These are phyloP conservation scores for Limnanthes douglasii DNA, from an alignment of 345 rosid genomes.

Conservation along the genomic window DNA sequence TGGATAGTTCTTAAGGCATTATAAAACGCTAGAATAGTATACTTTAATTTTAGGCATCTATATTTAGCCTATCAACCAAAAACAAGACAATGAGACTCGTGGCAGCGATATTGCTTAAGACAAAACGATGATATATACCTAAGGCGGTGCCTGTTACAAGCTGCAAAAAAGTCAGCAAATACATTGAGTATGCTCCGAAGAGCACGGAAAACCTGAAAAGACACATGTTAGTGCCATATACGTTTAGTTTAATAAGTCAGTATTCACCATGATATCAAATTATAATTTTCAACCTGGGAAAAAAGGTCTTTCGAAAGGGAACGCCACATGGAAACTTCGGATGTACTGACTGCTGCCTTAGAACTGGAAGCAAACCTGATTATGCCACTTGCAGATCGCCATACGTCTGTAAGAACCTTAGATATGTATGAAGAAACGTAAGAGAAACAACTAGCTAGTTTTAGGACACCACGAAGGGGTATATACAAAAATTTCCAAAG, in stretches of 20 bases:
- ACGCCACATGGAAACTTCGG: constrained; percentile 79
- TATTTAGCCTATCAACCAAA: too few species aligned
- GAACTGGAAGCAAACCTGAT: constrained; percentile 50
- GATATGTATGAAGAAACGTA: constrained; percentile 24
- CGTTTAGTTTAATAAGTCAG: too few species aligned
- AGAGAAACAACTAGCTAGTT: constrained; percentile 30
- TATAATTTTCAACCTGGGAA: constrained; percentile 95
- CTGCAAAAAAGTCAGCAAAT: constrained; percentile 65
- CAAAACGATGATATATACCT: constrained; percentile 38
- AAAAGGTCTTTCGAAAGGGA: constrained; percentile 94
- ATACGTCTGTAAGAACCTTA: constrained; percentile 30
- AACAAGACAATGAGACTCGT: too few species aligned
- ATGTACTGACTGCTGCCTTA: constrained; percentile 32
- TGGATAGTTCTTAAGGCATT: too few species aligned
- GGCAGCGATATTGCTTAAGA: too few species aligned
- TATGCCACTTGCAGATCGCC: constrained; percentile 38
- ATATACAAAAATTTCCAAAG: constrained; percentile 52
- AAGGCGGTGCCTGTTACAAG: constrained; percentile 97
- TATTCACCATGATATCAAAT: too few species aligned
- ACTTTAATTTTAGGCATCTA: too few species aligned
- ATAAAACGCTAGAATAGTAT: too few species aligned
- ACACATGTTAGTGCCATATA: background rate
- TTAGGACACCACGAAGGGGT: constrained; percentile 47
- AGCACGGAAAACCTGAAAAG: constrained; percentile 88
- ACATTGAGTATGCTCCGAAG: constrained; percentile 82